These are phyloP conservation scores for Phoma herbarum DNA, from an alignment of 2,329 filamentous ascomycete species.

Conservation along the genomic window DNA sequence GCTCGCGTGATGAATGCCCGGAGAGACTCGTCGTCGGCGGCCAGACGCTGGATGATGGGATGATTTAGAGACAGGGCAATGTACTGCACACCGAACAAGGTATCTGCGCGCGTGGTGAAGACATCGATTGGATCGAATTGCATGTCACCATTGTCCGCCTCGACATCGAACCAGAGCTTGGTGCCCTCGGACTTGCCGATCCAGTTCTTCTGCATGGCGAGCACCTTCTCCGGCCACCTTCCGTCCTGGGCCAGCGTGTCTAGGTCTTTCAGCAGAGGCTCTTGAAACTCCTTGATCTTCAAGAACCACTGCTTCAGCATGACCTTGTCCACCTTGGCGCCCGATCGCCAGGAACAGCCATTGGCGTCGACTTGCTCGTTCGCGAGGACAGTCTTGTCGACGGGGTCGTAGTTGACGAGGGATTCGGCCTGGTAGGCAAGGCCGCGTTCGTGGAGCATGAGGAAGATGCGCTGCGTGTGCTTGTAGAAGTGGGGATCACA, in stretches of 20 bases:
- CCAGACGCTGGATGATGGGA: constrained; percentile 70
- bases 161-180: constrained; percentile 73
- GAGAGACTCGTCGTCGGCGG: constrained; percentile 67
- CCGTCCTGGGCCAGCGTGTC: constrained; percentile 69
- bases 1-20: constrained; percentile 71
- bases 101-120: constrained; percentile 87
- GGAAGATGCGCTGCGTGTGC: constrained; percentile 86
- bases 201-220: constrained; percentile 89
- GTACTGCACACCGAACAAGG: constrained; percentile 87
- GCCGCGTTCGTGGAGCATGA: constrained; percentile 76
- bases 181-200: constrained; percentile 80
- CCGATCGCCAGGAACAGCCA: constrained; percentile 86
- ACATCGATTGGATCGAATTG: constrained; percentile 68
- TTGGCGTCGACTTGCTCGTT: constrained; percentile 93
- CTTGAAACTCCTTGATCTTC: constrained; percentile 80
- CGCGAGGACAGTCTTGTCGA: constrained; percentile 87
- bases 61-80: constrained; percentile 79
- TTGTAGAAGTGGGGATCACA: constrained; percentile 88
- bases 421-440: constrained; percentile 85
- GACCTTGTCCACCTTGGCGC: constrained; percentile 81
- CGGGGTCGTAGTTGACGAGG: constrained; percentile 87
- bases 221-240: constrained; percentile 82
- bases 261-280: constrained; percentile 75
- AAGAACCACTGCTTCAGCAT: constrained; percentile 90
- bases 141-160: constrained; percentile 49